These are phyloP conservation scores for Diaporthe sp. DNA, from an alignment of 2,329 filamentous ascomycete species.

Conservation along the genomic window DNA sequence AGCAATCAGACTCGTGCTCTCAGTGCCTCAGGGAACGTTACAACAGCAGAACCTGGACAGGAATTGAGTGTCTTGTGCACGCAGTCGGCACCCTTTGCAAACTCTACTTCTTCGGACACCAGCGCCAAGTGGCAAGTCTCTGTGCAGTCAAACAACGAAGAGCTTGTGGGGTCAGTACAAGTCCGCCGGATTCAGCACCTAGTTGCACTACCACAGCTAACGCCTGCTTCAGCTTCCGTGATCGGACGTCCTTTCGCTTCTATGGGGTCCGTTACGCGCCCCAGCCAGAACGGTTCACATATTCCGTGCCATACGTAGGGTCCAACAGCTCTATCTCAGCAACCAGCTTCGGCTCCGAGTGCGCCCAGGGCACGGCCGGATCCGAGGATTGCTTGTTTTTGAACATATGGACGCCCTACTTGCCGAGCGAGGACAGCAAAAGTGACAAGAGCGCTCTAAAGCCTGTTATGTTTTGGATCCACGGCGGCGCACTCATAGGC, in stretches of 20 bases:
- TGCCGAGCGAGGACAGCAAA: slow-evolving; percentile 49
- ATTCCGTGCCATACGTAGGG: slow-evolving; percentile 56
- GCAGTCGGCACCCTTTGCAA: slow-evolving; percentile 59
- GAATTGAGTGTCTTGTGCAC: slow-evolving; percentile 56
- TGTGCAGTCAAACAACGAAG: slow-evolving; percentile 55
- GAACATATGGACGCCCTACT: slow-evolving; percentile 59
- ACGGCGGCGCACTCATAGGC: slow-evolving; percentile 68
- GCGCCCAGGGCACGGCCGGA: slow-evolving; percentile 54
- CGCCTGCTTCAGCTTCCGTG: slow-evolving; percentile 53
- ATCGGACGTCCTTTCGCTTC: slow-evolving; percentile 64
- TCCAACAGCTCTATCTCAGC: slow-evolving; percentile 51
- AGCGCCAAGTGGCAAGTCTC: slow-evolving; percentile 53
- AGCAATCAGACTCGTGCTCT: slow-evolving; percentile 46
- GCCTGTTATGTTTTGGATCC: slow-evolving; percentile 55
- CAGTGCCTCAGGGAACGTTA: slow-evolving; percentile 46
- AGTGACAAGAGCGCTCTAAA: slow-evolving; percentile 46
- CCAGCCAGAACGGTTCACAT: slow-evolving; percentile 59
- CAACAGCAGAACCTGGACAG: slow-evolving; percentile 37
- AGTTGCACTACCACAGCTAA: slow-evolving; percentile 2
- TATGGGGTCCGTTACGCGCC: slow-evolving; percentile 62
- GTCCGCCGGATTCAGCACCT: no score
- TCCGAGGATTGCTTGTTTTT: slow-evolving; percentile 63
- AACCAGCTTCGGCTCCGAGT: slow-evolving; percentile 53
- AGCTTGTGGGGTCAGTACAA: slow-evolving; percentile 51
- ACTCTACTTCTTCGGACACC: slow-evolving; percentile 49